phyloP scores from a whole-genome alignment of 331 rosid genomes.

The Acacia concinna region DNA sequence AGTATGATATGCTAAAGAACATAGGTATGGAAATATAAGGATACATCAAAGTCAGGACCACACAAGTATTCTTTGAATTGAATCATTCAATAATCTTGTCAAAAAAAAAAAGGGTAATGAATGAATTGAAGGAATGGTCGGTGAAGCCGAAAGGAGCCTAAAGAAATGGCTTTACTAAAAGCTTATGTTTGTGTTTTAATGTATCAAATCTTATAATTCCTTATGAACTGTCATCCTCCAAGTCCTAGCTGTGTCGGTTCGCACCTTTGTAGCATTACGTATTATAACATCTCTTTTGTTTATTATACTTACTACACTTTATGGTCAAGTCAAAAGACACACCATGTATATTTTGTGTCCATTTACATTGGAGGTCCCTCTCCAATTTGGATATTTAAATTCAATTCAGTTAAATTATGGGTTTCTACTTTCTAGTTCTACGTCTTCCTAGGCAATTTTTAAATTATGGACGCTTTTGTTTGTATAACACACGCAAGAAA shows the following conservation, averaged over 20 bases:
- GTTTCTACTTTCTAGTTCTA: no score
- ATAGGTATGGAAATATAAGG: not conserved
- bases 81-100: not conserved
- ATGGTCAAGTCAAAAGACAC: not conserved
- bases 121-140: slow-evolving; percentile 5
- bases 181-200: slow-evolving; percentile 13
- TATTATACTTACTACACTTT: not conserved
- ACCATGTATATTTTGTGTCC: not conserved
- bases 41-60: not conserved
- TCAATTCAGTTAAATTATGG: not conserved
- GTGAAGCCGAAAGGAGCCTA: slow-evolving; percentile 46
- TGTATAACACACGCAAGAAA: not conserved
- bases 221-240: not conserved
- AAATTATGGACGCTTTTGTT: not conserved
- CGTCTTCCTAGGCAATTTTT: not conserved
- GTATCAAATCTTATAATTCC: not conserved
- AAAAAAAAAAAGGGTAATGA: not conserved
- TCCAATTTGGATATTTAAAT: not conserved
- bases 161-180: slow-evolving; percentile 41
- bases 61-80: not conserved
- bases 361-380: not conserved
- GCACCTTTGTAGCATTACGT: not conserved
- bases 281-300: not conserved
- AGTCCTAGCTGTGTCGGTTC: not conserved
- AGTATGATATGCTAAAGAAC: not conserved